phyloP scores from a whole-genome alignment of 2,329 filamentous ascomycete genomes.

The Daldinia eschscholtzii region DNA sequence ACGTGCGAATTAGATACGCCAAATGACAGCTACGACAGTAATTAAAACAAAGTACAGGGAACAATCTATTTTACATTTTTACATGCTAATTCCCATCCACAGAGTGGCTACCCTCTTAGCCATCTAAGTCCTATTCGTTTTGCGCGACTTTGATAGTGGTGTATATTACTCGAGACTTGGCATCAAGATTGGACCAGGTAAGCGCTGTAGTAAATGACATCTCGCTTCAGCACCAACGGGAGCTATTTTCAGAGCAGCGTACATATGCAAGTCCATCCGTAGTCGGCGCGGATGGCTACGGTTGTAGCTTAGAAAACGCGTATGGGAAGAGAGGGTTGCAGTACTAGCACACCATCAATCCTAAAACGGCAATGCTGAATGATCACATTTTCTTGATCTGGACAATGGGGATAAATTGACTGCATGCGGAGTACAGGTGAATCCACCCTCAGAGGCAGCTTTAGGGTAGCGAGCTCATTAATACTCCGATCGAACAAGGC shows the following conservation, averaged over 20 bases:
- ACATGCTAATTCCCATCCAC: slow-evolving; percentile 29
- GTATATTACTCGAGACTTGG: slow-evolving; percentile 43
- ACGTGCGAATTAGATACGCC: slow-evolving; percentile 27
- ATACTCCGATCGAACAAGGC: slow-evolving; percentile 36
- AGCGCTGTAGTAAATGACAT: slow-evolving; percentile 39
- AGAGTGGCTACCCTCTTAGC: slow-evolving; percentile 30
- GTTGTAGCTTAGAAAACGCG: slow-evolving; percentile 34
- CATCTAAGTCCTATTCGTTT: slow-evolving; percentile 26
- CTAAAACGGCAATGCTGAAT: slow-evolving; percentile 33
- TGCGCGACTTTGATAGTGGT: slow-evolving; percentile 31
- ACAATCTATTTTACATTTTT: slow-evolving; percentile 25
- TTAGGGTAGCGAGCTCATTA: slow-evolving; percentile 39
- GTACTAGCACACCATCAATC: slow-evolving; percentile 40
- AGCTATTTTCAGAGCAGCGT: slow-evolving; percentile 43
- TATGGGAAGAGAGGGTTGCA: slow-evolving; percentile 30
- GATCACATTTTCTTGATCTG: slow-evolving; percentile 36
- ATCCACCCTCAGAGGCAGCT: slow-evolving; percentile 24
- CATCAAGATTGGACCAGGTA: slow-evolving; percentile 46
- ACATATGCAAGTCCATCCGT: slow-evolving; percentile 43
- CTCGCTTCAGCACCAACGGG: slow-evolving; percentile 46
- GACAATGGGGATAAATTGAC: slow-evolving; percentile 40
- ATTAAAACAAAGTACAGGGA: slow-evolving; percentile 17
- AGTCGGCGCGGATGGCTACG: slow-evolving; percentile 40
- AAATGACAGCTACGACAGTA: slow-evolving; percentile 22
- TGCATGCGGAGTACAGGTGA: slow-evolving; percentile 41